Conservation (phyloP, 495 filamentous ascomycete genomes). For the Baudoinia panamericana region DNA sequence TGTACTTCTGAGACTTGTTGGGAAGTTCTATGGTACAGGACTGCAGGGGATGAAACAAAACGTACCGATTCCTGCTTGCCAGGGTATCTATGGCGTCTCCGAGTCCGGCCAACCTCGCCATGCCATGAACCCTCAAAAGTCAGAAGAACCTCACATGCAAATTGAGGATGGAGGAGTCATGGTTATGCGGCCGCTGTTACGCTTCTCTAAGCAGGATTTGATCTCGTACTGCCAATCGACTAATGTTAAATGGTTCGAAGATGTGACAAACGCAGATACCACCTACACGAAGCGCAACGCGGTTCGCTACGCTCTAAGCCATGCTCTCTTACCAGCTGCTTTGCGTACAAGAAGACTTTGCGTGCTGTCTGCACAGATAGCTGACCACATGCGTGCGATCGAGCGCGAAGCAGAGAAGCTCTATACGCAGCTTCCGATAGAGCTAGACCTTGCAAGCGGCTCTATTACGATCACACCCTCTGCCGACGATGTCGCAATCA, state of each 20-base stretch:
- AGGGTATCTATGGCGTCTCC: slow-evolving; percentile 55
- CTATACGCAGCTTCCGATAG: slow-evolving; percentile 13
- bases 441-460: no score
- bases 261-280: slow-evolving; percentile 69
- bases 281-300: slow-evolving; percentile 71
- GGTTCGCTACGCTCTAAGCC: slow-evolving; percentile 50
- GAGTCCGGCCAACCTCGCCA: slow-evolving; percentile 43
- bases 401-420: slow-evolving; percentile 18
- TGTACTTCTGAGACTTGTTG: slow-evolving; percentile 57
- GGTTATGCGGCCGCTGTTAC: slow-evolving; percentile 62
- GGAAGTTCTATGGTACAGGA: slow-evolving; percentile 48
- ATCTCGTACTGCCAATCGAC: slow-evolving; percentile 57
- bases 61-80: slow-evolving; percentile 67
- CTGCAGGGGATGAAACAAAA: slow-evolving; percentile 53
- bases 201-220: slow-evolving; percentile 57
- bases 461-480: no score
- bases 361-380: slow-evolving; percentile 34
- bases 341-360: slow-evolving; percentile 54
- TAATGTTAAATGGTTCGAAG: slow-evolving; percentile 61
- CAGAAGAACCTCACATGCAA: slow-evolving; percentile 1
- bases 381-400: slow-evolving; percentile 23
- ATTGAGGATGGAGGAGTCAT: slow-evolving; percentile 57
- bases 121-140: not conserved
- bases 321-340: slow-evolving; percentile 51
- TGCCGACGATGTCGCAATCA: no score